Evolutionary conservation across 495 filamentous ascomycete genomes (phyloP).

Genomic region (Penicillium manginii): DNA sequence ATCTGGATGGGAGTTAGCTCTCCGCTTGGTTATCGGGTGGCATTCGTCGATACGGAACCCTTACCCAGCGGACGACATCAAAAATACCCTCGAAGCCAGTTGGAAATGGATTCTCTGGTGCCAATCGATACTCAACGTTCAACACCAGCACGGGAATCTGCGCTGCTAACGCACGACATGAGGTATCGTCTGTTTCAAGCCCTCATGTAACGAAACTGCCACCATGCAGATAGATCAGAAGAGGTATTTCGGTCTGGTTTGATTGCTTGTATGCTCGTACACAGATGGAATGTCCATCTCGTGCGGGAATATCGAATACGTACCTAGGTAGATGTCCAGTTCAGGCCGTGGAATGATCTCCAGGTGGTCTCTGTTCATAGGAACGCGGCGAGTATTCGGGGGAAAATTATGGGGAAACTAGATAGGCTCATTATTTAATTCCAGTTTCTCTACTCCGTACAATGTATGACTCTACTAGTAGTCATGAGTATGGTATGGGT

Average conservation of each 20-base stretch:
- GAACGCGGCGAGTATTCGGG: neutral
- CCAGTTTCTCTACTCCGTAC: no score
- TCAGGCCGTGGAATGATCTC: conserved; percentile 14
- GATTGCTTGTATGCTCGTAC: conserved; percentile 19
- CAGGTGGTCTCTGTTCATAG: conserved; percentile 13
- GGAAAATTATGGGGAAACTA: conserved; percentile 3
- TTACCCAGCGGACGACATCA: conserved; percentile 40
- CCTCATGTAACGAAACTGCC: conserved; percentile 42
- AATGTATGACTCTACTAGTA: no score
- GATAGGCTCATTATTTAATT: neutral
- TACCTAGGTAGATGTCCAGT: conserved; percentile 22
- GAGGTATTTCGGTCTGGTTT: conserved; percentile 11
- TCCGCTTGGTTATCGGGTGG: neutral
- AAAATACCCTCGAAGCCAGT: conserved; percentile 52
- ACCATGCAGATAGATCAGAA: conserved; percentile 28
- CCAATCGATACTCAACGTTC: conserved; percentile 69
- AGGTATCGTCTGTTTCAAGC: conserved; percentile 45
- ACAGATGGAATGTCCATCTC: conserved; percentile 17
- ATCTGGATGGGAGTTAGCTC: conserved; percentile 4
- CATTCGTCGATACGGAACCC: neutral
- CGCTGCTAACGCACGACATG: conserved; percentile 32
- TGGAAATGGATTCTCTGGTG: conserved; percentile 69
- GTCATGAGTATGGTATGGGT: neutral
- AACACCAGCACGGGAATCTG: conserved; percentile 47
- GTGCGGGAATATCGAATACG: conserved; percentile 21